These are phyloP conservation scores for Zychaea mexicana DNA, from an alignment of 371 early-diverging fungal species.

Conservation along the genomic window DNA sequence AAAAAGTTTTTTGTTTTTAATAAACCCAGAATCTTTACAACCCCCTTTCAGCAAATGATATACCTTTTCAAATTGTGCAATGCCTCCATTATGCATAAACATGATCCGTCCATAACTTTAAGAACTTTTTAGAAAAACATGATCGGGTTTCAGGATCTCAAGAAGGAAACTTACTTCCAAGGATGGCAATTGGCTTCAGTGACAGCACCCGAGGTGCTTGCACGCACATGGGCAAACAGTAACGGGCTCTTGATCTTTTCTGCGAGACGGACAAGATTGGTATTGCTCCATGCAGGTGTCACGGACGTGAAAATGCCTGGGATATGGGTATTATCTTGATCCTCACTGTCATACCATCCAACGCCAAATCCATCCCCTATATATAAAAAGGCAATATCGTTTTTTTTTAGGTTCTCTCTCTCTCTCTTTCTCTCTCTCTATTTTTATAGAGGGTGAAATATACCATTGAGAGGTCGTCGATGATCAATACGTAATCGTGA, in stretches of 20 bases:
- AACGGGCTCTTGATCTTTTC: conserved; percentile 79
- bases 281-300: conserved; percentile 88
- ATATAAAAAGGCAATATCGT: background rate
- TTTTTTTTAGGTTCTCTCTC: too few species aligned
- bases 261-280: conserved; percentile 76
- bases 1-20: background rate
- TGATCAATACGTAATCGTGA: conserved; percentile 69
- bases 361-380: conserved; percentile 87
- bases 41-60: too few species aligned
- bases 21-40: too few species aligned
- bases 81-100: conserved; percentile 92
- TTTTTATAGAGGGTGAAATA: too few species aligned
- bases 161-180: conserved; percentile 58
- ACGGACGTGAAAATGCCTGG: conserved; percentile 88
- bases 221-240: conserved; percentile 88
- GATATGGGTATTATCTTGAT: conserved; percentile 43
- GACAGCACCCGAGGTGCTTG: conserved; percentile 77
- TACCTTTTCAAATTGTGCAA: conserved; percentile 72
- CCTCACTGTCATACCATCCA: conserved; percentile 74
- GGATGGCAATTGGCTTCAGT: conserved; percentile 87
- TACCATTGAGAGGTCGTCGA: conserved; percentile 75
- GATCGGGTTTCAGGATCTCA: too few species aligned
- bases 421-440: too few species aligned
- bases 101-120: conserved; percentile 72
- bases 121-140: conserved; percentile 16